Percentiles rank a stretch among this genome's conserved stretches.
Conservation (phyloP, 2,329 filamentous ascomycete species). For the Trichoderma citrinoviride region DNA sequence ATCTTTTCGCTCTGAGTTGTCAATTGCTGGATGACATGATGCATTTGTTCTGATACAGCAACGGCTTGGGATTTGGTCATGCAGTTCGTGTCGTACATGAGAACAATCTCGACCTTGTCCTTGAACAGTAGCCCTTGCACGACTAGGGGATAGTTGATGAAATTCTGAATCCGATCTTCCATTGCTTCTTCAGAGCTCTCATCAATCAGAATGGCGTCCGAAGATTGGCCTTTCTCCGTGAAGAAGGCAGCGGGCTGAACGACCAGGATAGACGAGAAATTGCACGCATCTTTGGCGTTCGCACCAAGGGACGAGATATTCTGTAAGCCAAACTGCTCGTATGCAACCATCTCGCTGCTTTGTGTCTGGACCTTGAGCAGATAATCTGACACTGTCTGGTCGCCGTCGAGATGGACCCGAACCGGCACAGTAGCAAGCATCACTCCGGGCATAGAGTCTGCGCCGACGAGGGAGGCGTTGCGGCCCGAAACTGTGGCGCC, state of each 20-base stretch:
- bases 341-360: conserved; percentile 26
- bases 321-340: conserved; percentile 31
- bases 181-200: background rate
- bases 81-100: conserved; percentile 2
- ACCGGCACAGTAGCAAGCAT: conserved; percentile 12
- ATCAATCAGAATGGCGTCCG: background rate
- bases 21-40: conserved; percentile 3
- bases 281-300: conserved; percentile 21
- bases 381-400: conserved; percentile 16
- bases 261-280: conserved; percentile 20
- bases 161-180: conserved; percentile 6
- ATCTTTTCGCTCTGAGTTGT: background rate
- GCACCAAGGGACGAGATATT: conserved; percentile 28
- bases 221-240: background rate
- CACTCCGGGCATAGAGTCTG: conserved; percentile 11
- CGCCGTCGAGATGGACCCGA: background rate
- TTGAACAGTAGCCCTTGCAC: background rate
- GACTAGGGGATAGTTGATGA: conserved; percentile 12
- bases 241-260: conserved; percentile 18
- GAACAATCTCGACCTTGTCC: conserved; percentile 6
- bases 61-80: background rate
- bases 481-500: conserved; percentile 26
- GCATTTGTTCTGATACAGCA: conserved; percentile 1
- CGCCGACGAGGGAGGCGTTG: background rate
- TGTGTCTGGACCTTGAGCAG: conserved; percentile 27